These are phyloP conservation scores for Colletotrichum magnum DNA, from an alignment of 2,329 filamentous ascomycete genomes.

Conservation along the genomic window DNA sequence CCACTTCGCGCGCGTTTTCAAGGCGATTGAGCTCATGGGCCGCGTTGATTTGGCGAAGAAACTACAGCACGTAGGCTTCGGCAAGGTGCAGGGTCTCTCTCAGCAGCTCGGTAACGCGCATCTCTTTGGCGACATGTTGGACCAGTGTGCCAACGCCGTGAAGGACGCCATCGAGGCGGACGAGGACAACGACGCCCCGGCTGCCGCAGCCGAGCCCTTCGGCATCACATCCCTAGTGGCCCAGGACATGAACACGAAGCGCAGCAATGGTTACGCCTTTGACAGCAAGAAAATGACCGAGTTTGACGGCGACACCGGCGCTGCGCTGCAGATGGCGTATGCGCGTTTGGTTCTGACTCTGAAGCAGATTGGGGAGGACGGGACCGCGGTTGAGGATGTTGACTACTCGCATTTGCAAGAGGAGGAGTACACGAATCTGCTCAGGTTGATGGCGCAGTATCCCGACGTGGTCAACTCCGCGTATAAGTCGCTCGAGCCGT, in stretches of 20 bases:
- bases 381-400: slow-evolving; percentile 31
- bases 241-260: slow-evolving; percentile 47
- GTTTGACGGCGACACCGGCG: slow-evolving; percentile 81
- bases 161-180: slow-evolving; percentile 77
- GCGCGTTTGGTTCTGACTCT: slow-evolving; percentile 69
- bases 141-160: slow-evolving; percentile 62
- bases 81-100: slow-evolving; percentile 60
- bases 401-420: slow-evolving; percentile 44
- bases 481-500: slow-evolving; percentile 76
- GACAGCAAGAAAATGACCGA: slow-evolving; percentile 72
- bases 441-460: slow-evolving; percentile 74
- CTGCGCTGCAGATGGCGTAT: slow-evolving; percentile 80
- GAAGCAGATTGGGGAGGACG: slow-evolving; percentile 40
- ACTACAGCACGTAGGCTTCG: slow-evolving; percentile 61
- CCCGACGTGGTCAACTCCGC: slow-evolving; percentile 76
- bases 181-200: slow-evolving; percentile 74
- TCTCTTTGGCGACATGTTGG: slow-evolving; percentile 70
- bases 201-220: slow-evolving; percentile 73
- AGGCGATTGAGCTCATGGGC: slow-evolving; percentile 54
- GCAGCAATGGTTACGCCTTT: slow-evolving; percentile 43
- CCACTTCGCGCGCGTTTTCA: slow-evolving; percentile 51
- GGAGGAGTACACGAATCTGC: slow-evolving; percentile 69
- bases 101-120: slow-evolving; percentile 63
- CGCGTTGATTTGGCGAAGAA: slow-evolving; percentile 49
- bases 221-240: slow-evolving; percentile 81